Conservation (phyloP, 805 yeast species). For the Lipomyces starkeyi region DNA sequence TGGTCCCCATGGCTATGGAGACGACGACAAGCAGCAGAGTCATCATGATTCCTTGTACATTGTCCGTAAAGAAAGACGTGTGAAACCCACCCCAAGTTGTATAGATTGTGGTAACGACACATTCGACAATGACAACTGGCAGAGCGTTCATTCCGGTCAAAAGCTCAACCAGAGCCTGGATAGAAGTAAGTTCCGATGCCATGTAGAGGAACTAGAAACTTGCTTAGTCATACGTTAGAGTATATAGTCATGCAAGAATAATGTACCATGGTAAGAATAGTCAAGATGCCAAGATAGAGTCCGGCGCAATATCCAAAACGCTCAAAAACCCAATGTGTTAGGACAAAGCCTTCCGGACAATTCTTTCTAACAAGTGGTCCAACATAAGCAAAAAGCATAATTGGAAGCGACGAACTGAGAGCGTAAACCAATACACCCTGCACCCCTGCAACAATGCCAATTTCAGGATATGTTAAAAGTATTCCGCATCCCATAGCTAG, state of each 20-base stretch:
- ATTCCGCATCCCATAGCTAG: conserved; percentile 89
- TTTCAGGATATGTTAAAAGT: conserved; percentile 81
- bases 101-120: conserved; percentile 84
- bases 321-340: conserved; percentile 92
- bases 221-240: not conserved
- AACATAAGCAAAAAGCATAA: conserved; percentile 76
- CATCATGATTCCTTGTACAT: conserved; percentile 80
- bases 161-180: conserved; percentile 75
- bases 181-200: conserved; percentile 85
- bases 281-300: conserved; percentile 76
- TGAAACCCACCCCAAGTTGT: conserved; percentile 89
- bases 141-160: conserved; percentile 79
- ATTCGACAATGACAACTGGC: conserved; percentile 82
- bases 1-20: conserved; percentile 76
- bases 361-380: conserved; percentile 80
- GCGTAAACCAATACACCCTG: conserved; percentile 87
- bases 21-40: conserved; percentile 70
- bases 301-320: conserved; percentile 78
- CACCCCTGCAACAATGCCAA: conserved; percentile 83
- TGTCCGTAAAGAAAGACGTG: conserved; percentile 86
- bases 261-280: conserved; percentile 72
- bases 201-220: conserved; percentile 63
- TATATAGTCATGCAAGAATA: not conserved
- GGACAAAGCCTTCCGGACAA: conserved; percentile 88
- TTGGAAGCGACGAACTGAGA: conserved; percentile 79